A percentile compares a stretch with the other conserved stretches of the same genome.
These are phyloP conservation scores for Tolypocladium sp. DNA, from an alignment of 2,329 filamentous ascomycete genomes.

Conservation along the genomic window DNA sequence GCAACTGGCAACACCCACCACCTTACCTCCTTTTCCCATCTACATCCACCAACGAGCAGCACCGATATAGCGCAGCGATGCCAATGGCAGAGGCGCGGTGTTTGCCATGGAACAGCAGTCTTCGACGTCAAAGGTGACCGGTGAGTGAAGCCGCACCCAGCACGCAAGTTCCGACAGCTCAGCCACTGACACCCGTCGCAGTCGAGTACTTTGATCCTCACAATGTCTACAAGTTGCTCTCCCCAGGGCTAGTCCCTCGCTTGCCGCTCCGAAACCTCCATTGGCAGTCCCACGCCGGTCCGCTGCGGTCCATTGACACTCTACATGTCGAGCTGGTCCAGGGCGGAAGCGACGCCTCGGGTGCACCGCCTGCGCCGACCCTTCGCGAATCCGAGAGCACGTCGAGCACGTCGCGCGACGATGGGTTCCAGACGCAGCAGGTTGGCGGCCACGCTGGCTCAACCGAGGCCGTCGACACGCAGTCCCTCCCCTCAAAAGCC, in stretches of 20 bases:
- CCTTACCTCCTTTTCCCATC: not conserved
- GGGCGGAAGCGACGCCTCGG: conserved; percentile 38
- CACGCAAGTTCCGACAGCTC: conserved; percentile 1
- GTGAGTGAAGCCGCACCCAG: conserved; percentile 29
- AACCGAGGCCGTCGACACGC: conserved; percentile 26
- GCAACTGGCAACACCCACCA: not conserved
- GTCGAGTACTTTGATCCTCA: conserved; percentile 96
- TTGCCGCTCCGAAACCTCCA: conserved; percentile 86
- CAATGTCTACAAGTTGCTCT: conserved; percentile 74
- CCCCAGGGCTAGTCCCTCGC: conserved; percentile 65
- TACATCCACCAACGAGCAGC: not conserved
- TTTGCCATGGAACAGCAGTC: conserved; percentile 54
- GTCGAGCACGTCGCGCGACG: conserved; percentile 29
- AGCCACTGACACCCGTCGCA: conserved; percentile 22
- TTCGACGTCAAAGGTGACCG: conserved; percentile 70
- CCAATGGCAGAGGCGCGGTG: conserved; percentile 14
- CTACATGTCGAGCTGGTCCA: conserved; percentile 84
- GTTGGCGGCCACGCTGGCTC: conserved; percentile 32
- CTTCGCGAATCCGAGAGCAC: conserved; percentile 23
- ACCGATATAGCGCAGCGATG: conserved; percentile 15
- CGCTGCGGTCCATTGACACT: conserved; percentile 85
- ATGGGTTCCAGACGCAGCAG: conserved; percentile 53
- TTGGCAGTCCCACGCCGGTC: conserved; percentile 91
- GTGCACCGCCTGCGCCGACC: conserved; percentile 19
- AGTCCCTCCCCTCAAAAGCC: conserved; percentile 20